Evolutionary conservation across 2,329 filamentous ascomycete species (phyloP).

Genomic region (Eutypella sp.): DNA sequence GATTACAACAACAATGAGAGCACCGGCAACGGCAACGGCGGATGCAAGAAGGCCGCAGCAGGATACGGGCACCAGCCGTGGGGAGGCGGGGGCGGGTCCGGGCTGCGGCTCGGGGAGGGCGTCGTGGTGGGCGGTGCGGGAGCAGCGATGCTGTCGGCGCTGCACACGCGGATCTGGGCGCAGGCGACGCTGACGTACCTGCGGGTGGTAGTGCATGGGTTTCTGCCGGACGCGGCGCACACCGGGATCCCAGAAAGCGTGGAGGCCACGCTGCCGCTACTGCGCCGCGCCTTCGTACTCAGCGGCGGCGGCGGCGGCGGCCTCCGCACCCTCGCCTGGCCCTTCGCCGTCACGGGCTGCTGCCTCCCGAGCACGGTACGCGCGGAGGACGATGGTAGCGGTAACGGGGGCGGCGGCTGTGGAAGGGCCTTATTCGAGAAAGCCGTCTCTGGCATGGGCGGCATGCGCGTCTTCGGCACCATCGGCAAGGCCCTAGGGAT

Average conservation of each 20-base stretch:
- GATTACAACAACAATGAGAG: no score
- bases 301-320: slow-evolving; percentile 15
- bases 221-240: slow-evolving; percentile 14
- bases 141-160: slow-evolving; percentile 5
- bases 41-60: no score
- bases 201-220: slow-evolving; percentile 19
- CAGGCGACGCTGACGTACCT: slow-evolving; percentile 22
- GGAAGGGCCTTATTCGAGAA: slow-evolving; percentile 13
- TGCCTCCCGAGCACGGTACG: background rate
- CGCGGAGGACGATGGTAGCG: background rate
- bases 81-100: no score
- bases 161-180: slow-evolving; percentile 23
- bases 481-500: slow-evolving; percentile 16
- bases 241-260: slow-evolving; percentile 17
- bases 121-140: no score
- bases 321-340: slow-evolving; percentile 23
- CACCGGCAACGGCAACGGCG: no score
- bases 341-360: slow-evolving; percentile 24
- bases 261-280: background rate
- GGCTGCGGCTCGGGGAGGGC: no score
- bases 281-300: slow-evolving; percentile 11
- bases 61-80: no score
- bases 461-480: slow-evolving; percentile 21
- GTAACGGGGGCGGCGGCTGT: slow-evolving; percentile 16
- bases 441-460: slow-evolving; percentile 17